phyloP scores from a whole-genome alignment of 1,284 basidiomycete genomes.

The Tylopilus orsonianus region DNA sequence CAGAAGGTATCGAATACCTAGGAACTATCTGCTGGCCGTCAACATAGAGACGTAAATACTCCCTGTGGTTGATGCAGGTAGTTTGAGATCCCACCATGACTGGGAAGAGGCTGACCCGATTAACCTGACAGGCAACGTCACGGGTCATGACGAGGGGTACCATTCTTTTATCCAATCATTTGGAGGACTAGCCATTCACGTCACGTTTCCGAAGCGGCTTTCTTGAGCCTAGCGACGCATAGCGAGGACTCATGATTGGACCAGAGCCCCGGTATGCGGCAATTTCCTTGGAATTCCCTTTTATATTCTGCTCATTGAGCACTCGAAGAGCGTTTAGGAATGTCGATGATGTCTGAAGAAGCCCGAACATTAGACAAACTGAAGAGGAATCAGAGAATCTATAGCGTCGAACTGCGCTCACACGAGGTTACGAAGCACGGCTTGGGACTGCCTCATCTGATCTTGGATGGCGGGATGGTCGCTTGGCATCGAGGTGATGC shows the following conservation, averaged over 20 bases:
- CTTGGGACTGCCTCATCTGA: constrained; percentile 21
- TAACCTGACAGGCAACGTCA: constrained; percentile 10
- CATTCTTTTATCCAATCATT: constrained; percentile 16
- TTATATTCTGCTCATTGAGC: too few species aligned
- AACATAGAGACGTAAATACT: constrained; percentile 19
- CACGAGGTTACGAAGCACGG: constrained; percentile 21
- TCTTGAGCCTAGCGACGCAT: too few species aligned
- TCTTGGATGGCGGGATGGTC: constrained; percentile 29
- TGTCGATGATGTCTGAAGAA: too few species aligned
- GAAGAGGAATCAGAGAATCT: constrained; percentile 21
- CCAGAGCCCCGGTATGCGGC: too few species aligned
- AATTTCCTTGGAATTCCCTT: too few species aligned
- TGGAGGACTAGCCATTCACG: too few species aligned
- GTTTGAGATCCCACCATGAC: constrained; percentile 1
- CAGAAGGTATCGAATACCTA: background rate
- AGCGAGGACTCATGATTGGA: too few species aligned
- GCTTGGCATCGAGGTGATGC: constrained; percentile 32
- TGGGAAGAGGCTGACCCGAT: constrained; percentile 6
- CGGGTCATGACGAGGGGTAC: constrained; percentile 21
- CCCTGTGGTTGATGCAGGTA: constrained; percentile 4
- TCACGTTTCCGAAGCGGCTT: too few species aligned
- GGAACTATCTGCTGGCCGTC: constrained; percentile 6
- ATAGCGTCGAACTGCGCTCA: constrained; percentile 4
- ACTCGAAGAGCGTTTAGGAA: too few species aligned
- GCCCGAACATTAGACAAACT: constrained; percentile 23